Base-by-base conservation (phyloP, 768 basidiomycete species). In the Boletus pseudo-olivaceus region DNA sequence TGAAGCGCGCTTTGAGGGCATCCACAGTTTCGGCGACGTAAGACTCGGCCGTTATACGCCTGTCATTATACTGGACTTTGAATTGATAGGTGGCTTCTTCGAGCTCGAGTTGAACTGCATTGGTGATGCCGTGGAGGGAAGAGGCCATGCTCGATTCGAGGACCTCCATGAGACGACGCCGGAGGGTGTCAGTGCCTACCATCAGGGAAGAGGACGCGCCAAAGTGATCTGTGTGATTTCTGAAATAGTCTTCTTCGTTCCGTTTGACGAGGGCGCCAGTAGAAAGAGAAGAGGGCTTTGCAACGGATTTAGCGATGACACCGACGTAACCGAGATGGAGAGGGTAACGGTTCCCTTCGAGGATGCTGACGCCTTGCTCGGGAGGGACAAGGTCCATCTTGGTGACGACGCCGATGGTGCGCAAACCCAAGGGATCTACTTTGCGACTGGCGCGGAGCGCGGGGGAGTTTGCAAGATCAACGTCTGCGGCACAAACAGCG, bases 1-100 rank as follows among this genome's bases (percentile, higher is more conserved):
- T 90, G 80, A 99, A 96, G 41, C 87, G 83, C 0, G 81, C 79
- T 74, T 99, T 99, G 58, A 99, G 83, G 7, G 82, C 77, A 66
- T 99, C 97, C 72, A 98, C 87, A 2, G 95, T 94, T 73, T 98
- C 97, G 7, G 97, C 95, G 45, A 99, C 92, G 68, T 99, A 99
- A 2, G 93, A 94, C 70, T 99, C 97, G 11, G 97, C 87, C 1
- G 90, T 88, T 55, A 98, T 90, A 23, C 92, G 82, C 23, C 93
- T 85, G 73, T 99, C 97, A 67, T 99, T 99, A 75, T 92, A 93
- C 69, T 95, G 89, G 2, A 99, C 97, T 73, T 99, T 99, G 83
- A 99, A 99, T 71, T 98, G 97, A 70, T 99, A 99, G 12, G 87
- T 87, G 3, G 97, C 87, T 65, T 98, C 97, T 71, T 99, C 97